A percentile compares a stretch with the other conserved stretches of the same genome.
These are phyloP conservation scores for Fusarium sambucinum DNA, from an alignment of 2,329 filamentous ascomycete species.

Conservation along the genomic window DNA sequence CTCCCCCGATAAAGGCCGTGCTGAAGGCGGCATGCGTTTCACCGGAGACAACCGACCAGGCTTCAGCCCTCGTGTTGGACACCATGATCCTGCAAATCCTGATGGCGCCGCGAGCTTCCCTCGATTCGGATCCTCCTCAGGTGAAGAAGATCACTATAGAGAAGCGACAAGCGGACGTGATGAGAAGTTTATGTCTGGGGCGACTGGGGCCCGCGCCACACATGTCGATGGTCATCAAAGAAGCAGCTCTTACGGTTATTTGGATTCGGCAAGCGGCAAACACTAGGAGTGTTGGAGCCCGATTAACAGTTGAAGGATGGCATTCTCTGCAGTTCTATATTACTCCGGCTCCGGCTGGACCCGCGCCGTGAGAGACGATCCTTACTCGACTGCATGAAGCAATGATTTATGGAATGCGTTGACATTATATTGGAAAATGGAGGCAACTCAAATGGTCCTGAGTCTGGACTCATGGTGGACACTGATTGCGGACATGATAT, in stretches of 20 bases:
- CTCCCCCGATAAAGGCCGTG: conserved; percentile 64
- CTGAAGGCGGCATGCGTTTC: conserved; percentile 66
- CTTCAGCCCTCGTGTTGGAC: conserved; percentile 44
- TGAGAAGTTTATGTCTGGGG: conserved; percentile 49
- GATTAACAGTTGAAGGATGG: conserved; percentile 26
- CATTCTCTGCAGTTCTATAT: conserved; percentile 35
- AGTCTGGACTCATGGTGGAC: conserved; percentile 21
- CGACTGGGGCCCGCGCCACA: conserved; percentile 41
- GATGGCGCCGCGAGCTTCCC: conserved; percentile 42
- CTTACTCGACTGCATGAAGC: conserved; percentile 42
- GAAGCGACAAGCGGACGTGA: conserved; percentile 35
- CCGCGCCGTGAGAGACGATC: conserved; percentile 43
- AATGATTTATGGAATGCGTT: conserved; percentile 35
- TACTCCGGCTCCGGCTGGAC: conserved; percentile 48
- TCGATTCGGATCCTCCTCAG: conserved; percentile 46
- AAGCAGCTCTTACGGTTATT: conserved; percentile 53
- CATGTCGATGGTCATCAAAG: conserved; percentile 50
- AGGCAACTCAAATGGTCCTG: conserved; percentile 30
- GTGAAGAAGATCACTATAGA: conserved; percentile 37
- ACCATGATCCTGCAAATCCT: conserved; percentile 39
- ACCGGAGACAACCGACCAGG: conserved; percentile 49
- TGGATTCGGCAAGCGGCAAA: conserved; percentile 48
- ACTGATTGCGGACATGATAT: conserved; percentile 43
- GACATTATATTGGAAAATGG: conserved; percentile 32
- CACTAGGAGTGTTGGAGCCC: conserved; percentile 42